A percentile compares a stretch with the other conserved stretches of the same genome.
phyloP scores from a whole-genome alignment of 225 moss, liverwort and hornwort species.

The Rhytidiadelphus loreus region DNA sequence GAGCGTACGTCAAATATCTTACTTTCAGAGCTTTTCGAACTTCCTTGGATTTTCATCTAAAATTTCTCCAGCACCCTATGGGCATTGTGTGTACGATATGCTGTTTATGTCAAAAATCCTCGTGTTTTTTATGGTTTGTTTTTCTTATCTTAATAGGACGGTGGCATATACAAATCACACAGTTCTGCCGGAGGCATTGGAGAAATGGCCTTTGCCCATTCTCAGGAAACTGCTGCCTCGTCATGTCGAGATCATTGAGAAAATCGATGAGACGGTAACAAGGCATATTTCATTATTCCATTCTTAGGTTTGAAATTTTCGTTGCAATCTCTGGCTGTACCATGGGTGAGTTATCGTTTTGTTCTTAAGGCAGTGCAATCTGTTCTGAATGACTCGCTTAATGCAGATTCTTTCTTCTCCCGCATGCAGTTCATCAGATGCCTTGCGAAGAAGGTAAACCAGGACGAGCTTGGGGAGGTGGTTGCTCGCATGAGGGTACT shows the following conservation, averaged over 20 bases:
- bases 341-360: not conserved
- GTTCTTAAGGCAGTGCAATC: not conserved
- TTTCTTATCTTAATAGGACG: constrained; percentile 40
- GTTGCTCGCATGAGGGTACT: constrained; percentile 66
- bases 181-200: constrained; percentile 82
- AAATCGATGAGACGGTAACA: constrained; percentile 63
- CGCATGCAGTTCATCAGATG: constrained; percentile 63
- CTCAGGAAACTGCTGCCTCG: constrained; percentile 77
- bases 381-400: not conserved
- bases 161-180: constrained; percentile 98
- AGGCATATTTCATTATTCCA: not conserved
- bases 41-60: not conserved
- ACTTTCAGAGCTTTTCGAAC: not conserved
- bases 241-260: constrained; percentile 77
- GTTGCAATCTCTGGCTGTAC: not conserved
- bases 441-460: constrained; percentile 45
- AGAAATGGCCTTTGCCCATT: constrained; percentile 76
- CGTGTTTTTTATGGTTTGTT: not conserved
- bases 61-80: not conserved
- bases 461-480: constrained; percentile 28
- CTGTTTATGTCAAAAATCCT: not conserved
- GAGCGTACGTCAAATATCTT: constrained; percentile 31
- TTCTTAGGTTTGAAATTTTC: not conserved
- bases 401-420: not conserved
- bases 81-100: not conserved